Evolutionary conservation across 768 basidiomycete species (phyloP), one percentile per base, ranked within the genome.

Genomic region (Lactarius pseudohatsudake): DNA sequence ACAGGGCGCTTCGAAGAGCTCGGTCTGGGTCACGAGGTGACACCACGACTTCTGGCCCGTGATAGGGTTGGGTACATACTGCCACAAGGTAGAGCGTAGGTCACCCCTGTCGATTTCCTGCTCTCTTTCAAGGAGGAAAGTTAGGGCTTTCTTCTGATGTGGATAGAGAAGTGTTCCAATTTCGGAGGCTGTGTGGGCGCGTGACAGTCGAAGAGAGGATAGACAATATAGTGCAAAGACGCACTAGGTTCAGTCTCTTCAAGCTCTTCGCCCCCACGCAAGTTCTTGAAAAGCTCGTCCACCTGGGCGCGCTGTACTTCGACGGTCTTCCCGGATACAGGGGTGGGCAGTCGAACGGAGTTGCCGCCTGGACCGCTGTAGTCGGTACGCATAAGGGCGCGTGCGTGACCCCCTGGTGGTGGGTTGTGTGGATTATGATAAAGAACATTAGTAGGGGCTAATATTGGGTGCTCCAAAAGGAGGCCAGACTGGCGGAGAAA

Each of bases 61-160:
- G 57, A 84, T 72, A 30, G 82, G 81, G 69, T 86, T 85, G 56
- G 73, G 71, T 57, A 85, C 79, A 64, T 74, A 72, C 68, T 90
- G 87, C 91, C 91, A 94, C 47, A 94, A 75, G 9, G 90, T 88
- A 16, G 88, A 86, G 72, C 82, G 85, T 67, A 77, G 83, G 70
- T 90, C 91, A 76, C 85, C 82, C 54, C 81, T 80, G 40, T 77
- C 75, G 16, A 78, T 82, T 77, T 93, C 91, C 68, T 86, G 83
- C 76, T 91, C 88, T 74, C 97, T 85, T 73, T 97, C 93, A 22
- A 98, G 82, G 59, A 99, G 81, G 77, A 99, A 99, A 1, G 96
- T 94, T 22, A 99, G 82, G 28, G 96, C 97, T 76, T 96, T 96
- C 79, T 95, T 96, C 79, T 99, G 97, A 81, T 99, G 97, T 22